phyloP scores from a whole-genome alignment of 140 eudicot genomes.

The Senecio squalidus region DNA sequence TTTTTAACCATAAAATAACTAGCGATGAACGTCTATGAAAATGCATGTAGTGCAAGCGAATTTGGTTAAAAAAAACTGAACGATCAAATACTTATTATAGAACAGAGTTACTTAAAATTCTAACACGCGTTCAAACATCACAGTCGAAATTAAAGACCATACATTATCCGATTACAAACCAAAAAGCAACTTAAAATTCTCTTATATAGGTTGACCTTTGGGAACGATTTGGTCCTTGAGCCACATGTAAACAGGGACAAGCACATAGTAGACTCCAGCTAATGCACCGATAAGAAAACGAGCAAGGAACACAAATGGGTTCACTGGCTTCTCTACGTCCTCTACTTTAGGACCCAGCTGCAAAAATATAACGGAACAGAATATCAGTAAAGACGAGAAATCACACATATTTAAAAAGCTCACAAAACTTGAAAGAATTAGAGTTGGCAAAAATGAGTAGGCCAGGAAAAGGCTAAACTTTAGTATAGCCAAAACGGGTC shows the following conservation, averaged over 20 bases:
- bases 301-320: too few relatives aligned
- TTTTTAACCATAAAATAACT: too few relatives aligned
- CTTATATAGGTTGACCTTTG: conserved; percentile 66
- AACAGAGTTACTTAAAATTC: not conserved
- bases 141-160: conserved; percentile 13
- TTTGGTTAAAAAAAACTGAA: not conserved
- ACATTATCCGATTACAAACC: conserved; percentile 20
- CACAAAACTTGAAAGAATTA: not conserved
- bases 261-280: too few relatives aligned
- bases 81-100: not conserved
- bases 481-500: too few relatives aligned
- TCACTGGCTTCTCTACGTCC: conserved; percentile 32
- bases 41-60: not conserved
- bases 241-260: too few relatives aligned
- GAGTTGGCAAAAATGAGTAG: too few relatives aligned
- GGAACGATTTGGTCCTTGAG: conserved; percentile 19
- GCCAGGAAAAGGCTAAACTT: too few relatives aligned
- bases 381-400: not conserved
- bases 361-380: conserved; percentile 8
- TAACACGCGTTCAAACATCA: conserved; percentile 1
- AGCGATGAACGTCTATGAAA: too few relatives aligned
- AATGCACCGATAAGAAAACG: too few relatives aligned
- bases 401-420: not conserved
- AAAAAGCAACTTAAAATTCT: conserved; percentile 13
- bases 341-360: conserved; percentile 93